These are phyloP conservation scores for Castanea crenata DNA, from an alignment of 306 rosid species.

Conservation along the genomic window DNA sequence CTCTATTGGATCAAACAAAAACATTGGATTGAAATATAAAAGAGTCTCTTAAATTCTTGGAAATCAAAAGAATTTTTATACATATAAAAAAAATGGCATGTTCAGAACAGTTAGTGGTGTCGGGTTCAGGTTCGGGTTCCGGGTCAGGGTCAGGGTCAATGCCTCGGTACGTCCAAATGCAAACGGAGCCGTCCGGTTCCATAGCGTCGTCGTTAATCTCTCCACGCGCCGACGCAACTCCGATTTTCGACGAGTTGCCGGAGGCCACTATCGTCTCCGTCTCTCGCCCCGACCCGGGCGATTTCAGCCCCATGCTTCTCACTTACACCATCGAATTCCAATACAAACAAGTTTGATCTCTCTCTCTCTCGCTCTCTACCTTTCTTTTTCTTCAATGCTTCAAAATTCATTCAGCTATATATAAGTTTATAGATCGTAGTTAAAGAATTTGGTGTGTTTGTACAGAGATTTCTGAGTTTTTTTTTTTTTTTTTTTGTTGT, in stretches of 20 bases:
- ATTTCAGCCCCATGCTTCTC: conserved; percentile 90
- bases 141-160: conserved; percentile 20
- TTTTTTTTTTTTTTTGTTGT: too few species aligned
- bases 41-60: background rate
- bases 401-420: background rate
- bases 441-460: background rate
- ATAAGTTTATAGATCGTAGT: conserved; percentile 9
- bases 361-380: background rate
- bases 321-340: conserved; percentile 83
- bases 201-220: conserved; percentile 43
- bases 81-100: conserved; percentile 36
- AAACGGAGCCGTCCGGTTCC: conserved; percentile 50
- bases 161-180: conserved; percentile 72
- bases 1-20: background rate
- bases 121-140: too few species aligned
- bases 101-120: conserved; percentile 62
- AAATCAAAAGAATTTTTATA: background rate
- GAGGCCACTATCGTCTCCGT: conserved; percentile 74
- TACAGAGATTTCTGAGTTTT: background rate
- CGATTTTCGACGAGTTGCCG: conserved; percentile 91
- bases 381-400: background rate
- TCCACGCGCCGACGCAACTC: conserved; percentile 42
- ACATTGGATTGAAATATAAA: background rate
- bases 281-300: conserved; percentile 92
- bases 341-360: conserved; percentile 64